These are phyloP conservation scores for Sanghuangporus weigelae DNA, from an alignment of 1,284 basidiomycete genomes.

Conservation along the genomic window DNA sequence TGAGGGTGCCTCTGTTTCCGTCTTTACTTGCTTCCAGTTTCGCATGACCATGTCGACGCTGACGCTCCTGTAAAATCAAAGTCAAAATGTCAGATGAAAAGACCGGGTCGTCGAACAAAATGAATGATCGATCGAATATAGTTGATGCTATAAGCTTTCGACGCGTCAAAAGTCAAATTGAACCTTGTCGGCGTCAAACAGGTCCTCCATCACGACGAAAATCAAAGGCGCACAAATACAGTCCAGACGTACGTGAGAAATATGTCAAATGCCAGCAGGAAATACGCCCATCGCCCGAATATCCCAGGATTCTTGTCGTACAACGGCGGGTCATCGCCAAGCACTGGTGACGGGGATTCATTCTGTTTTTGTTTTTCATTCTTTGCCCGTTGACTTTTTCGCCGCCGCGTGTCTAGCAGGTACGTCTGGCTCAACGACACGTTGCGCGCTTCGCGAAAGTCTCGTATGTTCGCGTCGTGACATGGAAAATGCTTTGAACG, in stretches of 20 bases:
- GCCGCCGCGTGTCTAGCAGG: not conserved
- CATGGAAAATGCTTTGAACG: not conserved
- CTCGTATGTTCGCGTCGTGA: not conserved
- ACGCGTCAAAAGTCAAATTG: no score
- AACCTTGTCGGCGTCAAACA: not conserved
- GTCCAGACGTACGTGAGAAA: constrained; percentile 14
- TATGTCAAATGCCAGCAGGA: constrained; percentile 13
- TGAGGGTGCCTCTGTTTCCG: not conserved
- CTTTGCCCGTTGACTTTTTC: not conserved
- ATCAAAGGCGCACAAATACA: no score
- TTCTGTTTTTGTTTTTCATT: not conserved
- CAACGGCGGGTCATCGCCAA: constrained; percentile 15
- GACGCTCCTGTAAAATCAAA: not conserved
- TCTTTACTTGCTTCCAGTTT: constrained; percentile 8
- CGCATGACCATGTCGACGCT: constrained; percentile 17
- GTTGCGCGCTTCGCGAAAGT: not conserved
- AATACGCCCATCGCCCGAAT: constrained; percentile 16
- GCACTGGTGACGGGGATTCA: not conserved
- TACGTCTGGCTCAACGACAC: not conserved
- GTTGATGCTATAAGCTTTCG: not conserved
- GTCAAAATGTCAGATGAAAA: not conserved
- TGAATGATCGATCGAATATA: not conserved
- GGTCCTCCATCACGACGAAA: not conserved
- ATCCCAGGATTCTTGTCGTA: constrained; percentile 15
- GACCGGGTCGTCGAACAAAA: not conserved